Evolutionary conservation across 2,329 filamentous ascomycete species (phyloP).

Genomic region (Escovopsis weberi): DNA sequence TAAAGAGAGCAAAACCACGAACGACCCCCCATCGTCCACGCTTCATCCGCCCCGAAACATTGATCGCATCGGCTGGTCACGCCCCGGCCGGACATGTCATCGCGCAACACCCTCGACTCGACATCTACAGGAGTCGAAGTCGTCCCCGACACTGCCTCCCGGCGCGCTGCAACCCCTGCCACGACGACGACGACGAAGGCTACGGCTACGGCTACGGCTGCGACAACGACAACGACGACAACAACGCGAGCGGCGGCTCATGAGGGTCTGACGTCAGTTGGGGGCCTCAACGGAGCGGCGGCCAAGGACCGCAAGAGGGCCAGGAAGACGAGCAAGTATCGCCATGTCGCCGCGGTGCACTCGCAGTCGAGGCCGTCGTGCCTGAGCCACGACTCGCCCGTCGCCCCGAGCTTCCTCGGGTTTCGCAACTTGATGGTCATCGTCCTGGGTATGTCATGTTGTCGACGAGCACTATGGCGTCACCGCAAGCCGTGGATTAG

Average conservation of each 20-base stretch:
- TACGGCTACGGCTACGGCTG: too few relatives aligned
- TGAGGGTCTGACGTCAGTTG: conserved; percentile 14
- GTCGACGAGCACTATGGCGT: background rate
- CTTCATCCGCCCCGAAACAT: too few relatives aligned
- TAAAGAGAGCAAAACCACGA: too few relatives aligned
- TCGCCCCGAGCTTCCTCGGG: conserved; percentile 72
- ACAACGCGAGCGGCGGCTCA: too few relatives aligned
- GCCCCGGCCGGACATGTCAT: conserved; percentile 1
- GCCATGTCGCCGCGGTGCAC: conserved; percentile 83
- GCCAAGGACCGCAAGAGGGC: conserved; percentile 4
- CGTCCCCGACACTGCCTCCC: conserved; percentile 14
- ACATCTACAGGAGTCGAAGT: conserved; percentile 23
- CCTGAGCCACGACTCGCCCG: conserved; percentile 67
- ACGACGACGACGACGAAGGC: conserved; percentile 1
- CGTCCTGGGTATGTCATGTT: conserved; percentile 51
- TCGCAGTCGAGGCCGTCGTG: conserved; percentile 57
- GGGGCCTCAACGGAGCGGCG: conserved; percentile 11
- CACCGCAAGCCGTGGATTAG: background rate
- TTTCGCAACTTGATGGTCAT: conserved; percentile 96
- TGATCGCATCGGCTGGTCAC: background rate
- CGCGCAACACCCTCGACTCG: conserved; percentile 22
- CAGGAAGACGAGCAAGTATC: conserved; percentile 46
- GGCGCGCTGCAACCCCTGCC: conserved; percentile 8
- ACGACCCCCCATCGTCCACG: too few relatives aligned
- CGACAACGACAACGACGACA: too few relatives aligned